Percentiles rank a stretch among this genome's conserved stretches.
These are phyloP conservation scores for Aspergillus ellipticus DNA, from an alignment of 495 filamentous ascomycete species.

Conservation along the genomic window DNA sequence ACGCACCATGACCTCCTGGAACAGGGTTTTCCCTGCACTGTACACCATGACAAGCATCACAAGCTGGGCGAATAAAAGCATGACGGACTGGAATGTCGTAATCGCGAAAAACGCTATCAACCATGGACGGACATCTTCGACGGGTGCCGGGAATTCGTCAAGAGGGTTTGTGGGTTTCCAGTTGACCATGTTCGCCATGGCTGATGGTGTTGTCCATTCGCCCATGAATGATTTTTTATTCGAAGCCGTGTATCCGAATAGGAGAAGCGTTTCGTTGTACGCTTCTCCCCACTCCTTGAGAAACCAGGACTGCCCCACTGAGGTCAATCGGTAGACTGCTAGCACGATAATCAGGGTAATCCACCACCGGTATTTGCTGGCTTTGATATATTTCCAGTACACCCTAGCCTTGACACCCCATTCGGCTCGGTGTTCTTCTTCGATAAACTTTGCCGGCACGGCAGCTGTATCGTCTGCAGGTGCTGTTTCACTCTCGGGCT, in stretches of 20 bases:
- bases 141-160: constrained; percentile 59
- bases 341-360: constrained; percentile 53
- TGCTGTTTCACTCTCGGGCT: constrained; percentile 32
- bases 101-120: constrained; percentile 62
- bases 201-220: constrained; percentile 1
- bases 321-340: constrained; percentile 53
- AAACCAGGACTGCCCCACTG: constrained; percentile 69
- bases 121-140: constrained; percentile 69
- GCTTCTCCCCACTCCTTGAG: constrained; percentile 82
- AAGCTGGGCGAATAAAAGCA: constrained; percentile 50
- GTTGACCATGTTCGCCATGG: constrained; percentile 12
- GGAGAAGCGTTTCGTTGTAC: constrained; percentile 44
- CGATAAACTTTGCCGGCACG: constrained; percentile 71
- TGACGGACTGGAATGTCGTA: constrained; percentile 52
- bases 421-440: constrained; percentile 72
- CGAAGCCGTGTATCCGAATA: constrained; percentile 9
- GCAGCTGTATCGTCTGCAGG: constrained; percentile 45
- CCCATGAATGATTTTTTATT: neutral
- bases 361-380: constrained; percentile 73
- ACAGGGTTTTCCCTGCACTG: constrained; percentile 67
- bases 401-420: constrained; percentile 70
- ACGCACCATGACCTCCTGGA: constrained; percentile 60
- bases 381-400: constrained; percentile 80
- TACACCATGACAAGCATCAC: constrained; percentile 70
- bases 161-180: constrained; percentile 38